phyloP scores from a whole-genome alignment of 2,329 filamentous ascomycete genomes.

The Penicillium vulpinum region DNA sequence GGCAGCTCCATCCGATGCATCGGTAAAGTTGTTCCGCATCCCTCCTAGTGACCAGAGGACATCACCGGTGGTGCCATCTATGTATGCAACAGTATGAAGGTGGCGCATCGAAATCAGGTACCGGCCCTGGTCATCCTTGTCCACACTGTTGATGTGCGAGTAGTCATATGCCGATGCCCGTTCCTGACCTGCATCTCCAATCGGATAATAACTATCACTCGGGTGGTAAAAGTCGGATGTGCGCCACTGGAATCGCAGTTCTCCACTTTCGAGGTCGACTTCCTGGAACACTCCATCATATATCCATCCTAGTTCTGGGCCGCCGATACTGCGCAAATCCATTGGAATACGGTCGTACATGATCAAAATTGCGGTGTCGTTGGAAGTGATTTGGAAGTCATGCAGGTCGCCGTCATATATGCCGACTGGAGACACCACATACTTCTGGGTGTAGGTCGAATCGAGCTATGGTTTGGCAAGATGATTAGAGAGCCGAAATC shows the following conservation, averaged over 20 bases:
- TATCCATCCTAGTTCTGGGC: slow-evolving; percentile 42
- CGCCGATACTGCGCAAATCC: slow-evolving; percentile 45
- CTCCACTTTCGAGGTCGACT: slow-evolving; percentile 44
- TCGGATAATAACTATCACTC: slow-evolving; percentile 20
- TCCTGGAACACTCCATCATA: slow-evolving; percentile 48
- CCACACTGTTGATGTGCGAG: slow-evolving; percentile 57
- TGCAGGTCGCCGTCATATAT: slow-evolving; percentile 40
- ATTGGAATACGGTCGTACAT: slow-evolving; percentile 43
- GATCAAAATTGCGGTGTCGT: slow-evolving; percentile 45
- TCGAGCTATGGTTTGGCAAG: slow-evolving; percentile 19
- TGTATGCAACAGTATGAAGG: slow-evolving; percentile 39
- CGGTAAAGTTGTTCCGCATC: slow-evolving; percentile 30
- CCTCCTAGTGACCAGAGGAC: slow-evolving; percentile 33
- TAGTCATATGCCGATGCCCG: slow-evolving; percentile 49
- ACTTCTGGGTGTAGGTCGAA: slow-evolving; percentile 32
- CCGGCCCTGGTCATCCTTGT: slow-evolving; percentile 49
- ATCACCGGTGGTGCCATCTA: slow-evolving; percentile 36
- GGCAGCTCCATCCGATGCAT: slow-evolving; percentile 23
- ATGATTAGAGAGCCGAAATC: slow-evolving; percentile 1
- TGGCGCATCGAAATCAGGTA: slow-evolving; percentile 47
- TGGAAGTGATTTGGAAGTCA: slow-evolving; percentile 45
- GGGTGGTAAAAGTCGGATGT: slow-evolving; percentile 43
- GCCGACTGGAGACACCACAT: slow-evolving; percentile 24
- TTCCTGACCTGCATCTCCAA: slow-evolving; percentile 17
- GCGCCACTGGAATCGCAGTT: slow-evolving; percentile 49